Base-by-base conservation (phyloP, 2,329 filamentous ascomycete species). In the Podosphaera aphanis region DNA sequence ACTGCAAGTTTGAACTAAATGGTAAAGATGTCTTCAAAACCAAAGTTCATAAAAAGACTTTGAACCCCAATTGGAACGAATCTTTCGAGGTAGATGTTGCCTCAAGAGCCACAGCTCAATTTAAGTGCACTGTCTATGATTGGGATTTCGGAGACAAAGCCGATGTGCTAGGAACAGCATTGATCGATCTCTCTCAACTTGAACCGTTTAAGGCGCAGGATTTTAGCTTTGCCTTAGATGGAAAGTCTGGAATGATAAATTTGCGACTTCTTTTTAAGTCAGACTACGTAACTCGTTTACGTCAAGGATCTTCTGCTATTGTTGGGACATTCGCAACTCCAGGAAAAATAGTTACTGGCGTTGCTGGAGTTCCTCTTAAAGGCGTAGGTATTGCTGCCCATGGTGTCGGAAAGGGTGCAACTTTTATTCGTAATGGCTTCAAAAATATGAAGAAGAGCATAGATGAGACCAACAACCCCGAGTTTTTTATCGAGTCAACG, bases 141-240 rank as follows among this genome's bases (percentile, higher is more conserved):
- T 98, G 88, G 74, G 90, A 98, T 61, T 93, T 95, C 66, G 88
- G 83, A 42, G 85, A 93, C 61, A 88, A 86, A 62, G 84, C 86
- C 1, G 90, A 98, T 61, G 82, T 80, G 59, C 66, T 98, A n/a
- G 90, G 90, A 39, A 71, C 69, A 48, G 70, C 83, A 0, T 64
- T 66, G 3, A 83, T 98, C 57, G 77, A 83, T 54, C 70, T 98
- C 15, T 74, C 79, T 43, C 63, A 76, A 27, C 68, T 98, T 6
- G 84, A 93, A 55, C 90, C 90, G 0, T 94, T 95, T 68, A 73
- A 73, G 58, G 73, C 76, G 10, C 74, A 82, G 54, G 84, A 93
- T 59, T 68, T 84, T 27, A 74, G 68, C 10, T 72, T 92, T 25
- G 65, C 71, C 1, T 69, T 98, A 2, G 83, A 94, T 56, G 90